A percentile compares a stretch with the other conserved stretches of the same genome.
Conservation (phyloP, 2,329 filamentous ascomycete genomes). For the Colletotrichum ledebouriae region DNA sequence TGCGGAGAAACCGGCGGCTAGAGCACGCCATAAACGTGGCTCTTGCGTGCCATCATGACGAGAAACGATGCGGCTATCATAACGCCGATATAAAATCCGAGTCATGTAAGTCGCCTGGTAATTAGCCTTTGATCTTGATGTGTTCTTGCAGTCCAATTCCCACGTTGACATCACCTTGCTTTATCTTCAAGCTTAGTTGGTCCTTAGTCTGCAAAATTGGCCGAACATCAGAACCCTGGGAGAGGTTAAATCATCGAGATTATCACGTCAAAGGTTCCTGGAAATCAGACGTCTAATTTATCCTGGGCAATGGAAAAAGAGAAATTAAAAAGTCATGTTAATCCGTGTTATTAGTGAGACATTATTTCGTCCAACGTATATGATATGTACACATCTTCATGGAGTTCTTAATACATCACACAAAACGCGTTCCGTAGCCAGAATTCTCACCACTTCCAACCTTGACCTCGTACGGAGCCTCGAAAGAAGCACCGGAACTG, state of each 20-base stretch:
- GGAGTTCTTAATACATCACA: neutral
- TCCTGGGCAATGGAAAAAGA: too few relatives aligned
- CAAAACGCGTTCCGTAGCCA: slow-evolving; percentile 22
- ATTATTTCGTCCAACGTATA: neutral
- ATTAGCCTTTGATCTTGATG: too few relatives aligned
- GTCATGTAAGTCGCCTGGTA: neutral
- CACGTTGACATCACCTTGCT: too few relatives aligned
- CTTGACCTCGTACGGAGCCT: slow-evolving; percentile 30
- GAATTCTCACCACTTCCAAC: slow-evolving; percentile 18
- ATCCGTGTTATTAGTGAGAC: neutral
- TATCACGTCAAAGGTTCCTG: too few relatives aligned
- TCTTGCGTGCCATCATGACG: slow-evolving; percentile 6
- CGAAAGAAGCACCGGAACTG: slow-evolving; percentile 24
- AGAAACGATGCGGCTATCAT: neutral
- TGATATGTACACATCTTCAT: neutral
- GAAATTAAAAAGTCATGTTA: too few relatives aligned
- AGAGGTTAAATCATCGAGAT: too few relatives aligned
- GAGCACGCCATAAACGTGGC: slow-evolving; percentile 24
- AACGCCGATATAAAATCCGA: slow-evolving; percentile 13
- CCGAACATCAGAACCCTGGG: too few relatives aligned
- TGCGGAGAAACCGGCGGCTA: slow-evolving; percentile 17
- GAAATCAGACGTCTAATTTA: too few relatives aligned
- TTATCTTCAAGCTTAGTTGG: too few relatives aligned
- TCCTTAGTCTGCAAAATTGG: too few relatives aligned
- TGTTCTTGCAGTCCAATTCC: too few relatives aligned